These are phyloP conservation scores for Lolium perenne DNA, from an alignment of 176 grass and related monocot genomes.

Conservation along the genomic window DNA sequence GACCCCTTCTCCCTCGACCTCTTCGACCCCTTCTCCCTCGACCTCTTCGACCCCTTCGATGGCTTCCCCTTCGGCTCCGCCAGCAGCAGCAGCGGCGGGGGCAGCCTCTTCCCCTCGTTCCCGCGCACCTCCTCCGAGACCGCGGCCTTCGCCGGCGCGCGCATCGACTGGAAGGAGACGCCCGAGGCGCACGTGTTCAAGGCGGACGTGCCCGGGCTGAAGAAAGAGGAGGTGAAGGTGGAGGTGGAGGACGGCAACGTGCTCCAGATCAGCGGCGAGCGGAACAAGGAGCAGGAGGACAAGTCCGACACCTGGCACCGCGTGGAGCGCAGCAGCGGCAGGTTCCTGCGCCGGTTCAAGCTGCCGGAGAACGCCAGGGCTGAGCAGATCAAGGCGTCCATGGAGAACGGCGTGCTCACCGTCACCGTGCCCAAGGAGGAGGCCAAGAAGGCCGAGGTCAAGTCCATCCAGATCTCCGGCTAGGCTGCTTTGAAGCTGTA, in stretches of 20 bases:
- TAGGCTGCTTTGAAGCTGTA: too few relatives aligned
- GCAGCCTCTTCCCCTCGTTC: conserved; percentile 35
- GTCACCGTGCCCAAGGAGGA: conserved; percentile 65
- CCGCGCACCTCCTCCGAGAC: too few relatives aligned
- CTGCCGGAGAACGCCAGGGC: conserved; percentile 61
- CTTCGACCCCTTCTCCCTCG: too few relatives aligned
- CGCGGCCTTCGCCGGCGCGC: too few relatives aligned
- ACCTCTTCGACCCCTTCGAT: too few relatives aligned
- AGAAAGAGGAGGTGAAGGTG: too few relatives aligned
- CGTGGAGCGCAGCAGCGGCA: conserved; percentile 70
- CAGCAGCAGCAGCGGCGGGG: neutral
- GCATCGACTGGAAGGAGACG: too few relatives aligned
- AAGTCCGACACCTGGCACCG: conserved; percentile 64
- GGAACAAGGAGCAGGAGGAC: conserved; percentile 66
- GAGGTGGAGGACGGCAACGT: conserved; percentile 49
- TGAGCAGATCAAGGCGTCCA: conserved; percentile 55
- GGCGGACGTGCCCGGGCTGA: neutral
- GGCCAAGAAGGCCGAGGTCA: conserved; percentile 34
- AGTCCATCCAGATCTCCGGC: too few relatives aligned
- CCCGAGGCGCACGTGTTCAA: too few relatives aligned
- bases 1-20: conserved; percentile 24
- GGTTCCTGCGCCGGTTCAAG: conserved; percentile 56
- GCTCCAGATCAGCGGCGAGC: conserved; percentile 62
- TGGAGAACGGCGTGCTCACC: conserved; percentile 76
- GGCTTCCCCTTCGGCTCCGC: conserved; percentile 54